Conservation (phyloP, 2,329 filamentous ascomycete genomes). For the Penicillium janthinellum region DNA sequence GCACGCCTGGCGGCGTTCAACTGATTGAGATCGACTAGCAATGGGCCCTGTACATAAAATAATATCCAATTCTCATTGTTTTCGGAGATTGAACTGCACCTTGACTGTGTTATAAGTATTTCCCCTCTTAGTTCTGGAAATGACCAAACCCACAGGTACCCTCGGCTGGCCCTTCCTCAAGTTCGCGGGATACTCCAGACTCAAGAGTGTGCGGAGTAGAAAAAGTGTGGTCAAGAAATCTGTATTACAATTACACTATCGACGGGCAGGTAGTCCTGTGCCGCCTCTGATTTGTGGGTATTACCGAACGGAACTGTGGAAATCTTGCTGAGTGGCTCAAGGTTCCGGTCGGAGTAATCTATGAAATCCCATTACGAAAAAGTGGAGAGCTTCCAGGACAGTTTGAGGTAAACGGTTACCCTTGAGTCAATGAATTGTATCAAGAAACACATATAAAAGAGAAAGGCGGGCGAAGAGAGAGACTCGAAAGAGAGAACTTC, state of each 20-base stretch:
- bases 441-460: not conserved
- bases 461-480: not conserved
- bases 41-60: conserved; percentile 1
- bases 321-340: not conserved
- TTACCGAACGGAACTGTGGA: not conserved
- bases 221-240: not conserved
- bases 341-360: not conserved
- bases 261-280: not conserved
- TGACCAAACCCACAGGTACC: not conserved
- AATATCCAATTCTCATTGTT: not conserved
- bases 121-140: not conserved
- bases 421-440: not conserved
- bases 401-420: not conserved
- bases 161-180: conserved; percentile 15
- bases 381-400: not conserved
- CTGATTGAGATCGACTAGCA: conserved; percentile 16
- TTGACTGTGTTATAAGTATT: not conserved
- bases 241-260: conserved; percentile 12
- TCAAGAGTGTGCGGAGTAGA: not conserved
- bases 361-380: conserved; percentile 6
- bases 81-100: not conserved
- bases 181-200: not conserved
- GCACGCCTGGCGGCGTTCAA: not conserved
- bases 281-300: not conserved
- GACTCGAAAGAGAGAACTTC: not conserved